phyloP scores from a whole-genome alignment of 495 filamentous ascomycete genomes.

The Tetracladium marchalianum region DNA sequence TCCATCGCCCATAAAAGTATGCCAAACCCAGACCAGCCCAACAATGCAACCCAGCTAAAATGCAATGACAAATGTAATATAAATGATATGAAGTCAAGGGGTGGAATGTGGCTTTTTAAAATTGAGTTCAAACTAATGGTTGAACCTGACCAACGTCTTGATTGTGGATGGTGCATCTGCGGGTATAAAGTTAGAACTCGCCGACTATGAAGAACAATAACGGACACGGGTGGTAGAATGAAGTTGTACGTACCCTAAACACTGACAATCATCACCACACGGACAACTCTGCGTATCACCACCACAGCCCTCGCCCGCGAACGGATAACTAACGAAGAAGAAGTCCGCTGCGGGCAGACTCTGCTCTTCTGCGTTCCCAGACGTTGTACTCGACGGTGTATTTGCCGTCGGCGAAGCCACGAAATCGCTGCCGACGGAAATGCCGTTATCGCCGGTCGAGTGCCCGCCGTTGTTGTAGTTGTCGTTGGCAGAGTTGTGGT shows the following conservation, averaged over 20 bases:
- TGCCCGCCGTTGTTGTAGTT: conserved; percentile 9
- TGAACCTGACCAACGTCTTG: too few relatives aligned
- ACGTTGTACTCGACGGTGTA: conserved; percentile 31
- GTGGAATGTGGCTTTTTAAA: too few relatives aligned
- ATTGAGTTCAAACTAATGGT: too few relatives aligned
- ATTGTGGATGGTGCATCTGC: too few relatives aligned
- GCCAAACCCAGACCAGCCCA: too few relatives aligned
- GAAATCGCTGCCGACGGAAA: conserved; percentile 1
- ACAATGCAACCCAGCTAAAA: too few relatives aligned
- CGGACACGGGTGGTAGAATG: too few relatives aligned
- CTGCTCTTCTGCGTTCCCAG: conserved; percentile 32
- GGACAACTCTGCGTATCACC: conserved; percentile 32
- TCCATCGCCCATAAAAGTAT: too few relatives aligned
- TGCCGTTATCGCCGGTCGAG: not conserved
- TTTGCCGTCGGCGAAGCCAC: conserved; percentile 18
- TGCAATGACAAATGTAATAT: too few relatives aligned
- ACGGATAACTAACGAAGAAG: conserved; percentile 38
- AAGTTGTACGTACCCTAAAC: conserved; percentile 30
- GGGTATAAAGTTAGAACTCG: too few relatives aligned
- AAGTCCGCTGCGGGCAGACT: conserved; percentile 32
- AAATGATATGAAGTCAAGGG: too few relatives aligned
- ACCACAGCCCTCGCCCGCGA: conserved; percentile 23
- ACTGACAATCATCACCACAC: conserved; percentile 43
- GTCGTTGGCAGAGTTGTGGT: conserved; percentile 11
- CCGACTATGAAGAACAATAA: too few relatives aligned